Conservation (phyloP, 495 filamentous ascomycete species). For the Glonium stellatum region DNA sequence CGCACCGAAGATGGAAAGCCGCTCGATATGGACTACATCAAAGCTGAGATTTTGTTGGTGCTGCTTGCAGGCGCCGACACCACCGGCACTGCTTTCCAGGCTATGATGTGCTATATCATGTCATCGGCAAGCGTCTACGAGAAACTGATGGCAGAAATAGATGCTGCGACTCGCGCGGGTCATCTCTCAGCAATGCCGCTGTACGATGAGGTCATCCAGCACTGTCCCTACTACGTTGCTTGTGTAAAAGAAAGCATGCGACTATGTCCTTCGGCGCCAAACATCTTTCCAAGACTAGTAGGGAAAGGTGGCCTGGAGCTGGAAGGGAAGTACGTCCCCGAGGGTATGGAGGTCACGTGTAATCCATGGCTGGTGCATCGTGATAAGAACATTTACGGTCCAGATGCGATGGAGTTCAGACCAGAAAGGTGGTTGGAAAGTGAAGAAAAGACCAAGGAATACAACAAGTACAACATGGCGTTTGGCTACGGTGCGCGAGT, state of each 20-base stretch:
- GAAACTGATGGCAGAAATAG: conserved; percentile 53
- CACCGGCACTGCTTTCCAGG: conserved; percentile 50
- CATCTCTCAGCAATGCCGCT: conserved; percentile 34
- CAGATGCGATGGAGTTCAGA: conserved; percentile 39
- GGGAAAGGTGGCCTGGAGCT: conserved; percentile 47
- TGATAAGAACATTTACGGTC: conserved; percentile 46
- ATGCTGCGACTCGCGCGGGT: conserved; percentile 34
- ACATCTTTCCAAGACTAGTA: conserved; percentile 43
- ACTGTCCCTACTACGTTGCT: conserved; percentile 46
- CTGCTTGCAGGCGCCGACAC: conserved; percentile 62
- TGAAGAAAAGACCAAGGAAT: conserved; percentile 40
- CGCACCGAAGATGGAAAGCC: conserved; percentile 42
- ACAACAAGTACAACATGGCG: conserved; percentile 46
- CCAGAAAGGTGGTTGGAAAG: conserved; percentile 41
- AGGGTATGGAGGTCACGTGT: conserved; percentile 51
- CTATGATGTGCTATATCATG: conserved; percentile 48
- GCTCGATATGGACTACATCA: conserved; percentile 45
- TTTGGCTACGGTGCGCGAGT: conserved; percentile 51
- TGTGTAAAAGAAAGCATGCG: conserved; percentile 48
- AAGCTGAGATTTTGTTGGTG: conserved; percentile 49
- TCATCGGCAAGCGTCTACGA: conserved; percentile 42
- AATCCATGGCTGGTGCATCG: conserved; percentile 51
- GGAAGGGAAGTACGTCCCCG: conserved; percentile 48
- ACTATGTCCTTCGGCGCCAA: conserved; percentile 41
- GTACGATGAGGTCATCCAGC: conserved; percentile 36